phyloP scores from a whole-genome alignment of 1,139 yeast species.

The Pichia sp. region DNA sequence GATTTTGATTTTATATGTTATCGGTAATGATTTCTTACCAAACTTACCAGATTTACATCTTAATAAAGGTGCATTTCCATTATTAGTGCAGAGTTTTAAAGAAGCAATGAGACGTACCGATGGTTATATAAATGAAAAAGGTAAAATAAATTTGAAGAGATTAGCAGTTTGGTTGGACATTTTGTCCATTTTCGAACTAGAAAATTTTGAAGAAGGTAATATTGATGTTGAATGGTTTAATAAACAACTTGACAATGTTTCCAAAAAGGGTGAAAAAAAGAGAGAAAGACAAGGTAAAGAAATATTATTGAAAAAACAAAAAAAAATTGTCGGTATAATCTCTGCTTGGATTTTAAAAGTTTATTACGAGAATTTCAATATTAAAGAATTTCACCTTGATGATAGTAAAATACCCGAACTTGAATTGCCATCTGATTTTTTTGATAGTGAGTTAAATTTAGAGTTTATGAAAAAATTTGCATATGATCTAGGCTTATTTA shows the following conservation, averaged over 20 bases:
- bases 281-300: constrained; percentile 62
- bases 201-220: constrained; percentile 71
- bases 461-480: constrained; percentile 60
- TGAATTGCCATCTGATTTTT: constrained; percentile 39
- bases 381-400: constrained; percentile 32
- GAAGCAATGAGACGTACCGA: constrained; percentile 66
- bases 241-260: constrained; percentile 71
- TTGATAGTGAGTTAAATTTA: constrained; percentile 42
- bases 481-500: constrained; percentile 57
- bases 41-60: constrained; percentile 89
- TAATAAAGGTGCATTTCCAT: constrained; percentile 93
- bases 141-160: constrained; percentile 69
- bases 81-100: constrained; percentile 80
- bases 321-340: constrained; percentile 51
- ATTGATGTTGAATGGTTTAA: constrained; percentile 92
- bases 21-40: constrained; percentile 98
- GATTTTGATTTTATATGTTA: constrained; percentile 83
- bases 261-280: constrained; percentile 63
- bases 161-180: constrained; percentile 68
- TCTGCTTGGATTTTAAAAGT: constrained; percentile 64
- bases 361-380: constrained; percentile 28
- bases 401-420: constrained; percentile 43
- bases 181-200: constrained; percentile 67
- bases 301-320: constrained; percentile 65
- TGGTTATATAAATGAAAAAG: constrained; percentile 81